phyloP scores from a whole-genome alignment of 2,329 filamentous ascomycete species.

The Corinectria fuckeliana region DNA sequence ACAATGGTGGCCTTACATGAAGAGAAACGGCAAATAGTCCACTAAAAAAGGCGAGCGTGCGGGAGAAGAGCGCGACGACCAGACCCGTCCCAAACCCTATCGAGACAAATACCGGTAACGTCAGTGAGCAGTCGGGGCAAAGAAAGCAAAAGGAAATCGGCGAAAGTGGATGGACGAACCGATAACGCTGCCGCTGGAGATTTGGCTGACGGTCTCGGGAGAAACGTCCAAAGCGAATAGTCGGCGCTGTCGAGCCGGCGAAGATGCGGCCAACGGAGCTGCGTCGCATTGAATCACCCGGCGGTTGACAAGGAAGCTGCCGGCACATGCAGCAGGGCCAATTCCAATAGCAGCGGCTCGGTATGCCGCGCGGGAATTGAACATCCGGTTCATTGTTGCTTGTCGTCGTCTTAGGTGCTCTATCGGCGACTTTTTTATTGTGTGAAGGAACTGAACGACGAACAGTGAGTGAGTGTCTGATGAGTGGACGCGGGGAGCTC shows the following conservation, averaged over 20 bases:
- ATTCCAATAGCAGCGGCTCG: conserved; percentile 38
- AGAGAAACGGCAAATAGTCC: conserved; percentile 68
- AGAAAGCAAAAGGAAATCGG: not conserved
- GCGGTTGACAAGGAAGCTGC: conserved; percentile 34
- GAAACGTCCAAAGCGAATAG: conserved; percentile 30
- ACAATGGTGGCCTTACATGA: conserved; percentile 57
- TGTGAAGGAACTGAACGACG: not conserved
- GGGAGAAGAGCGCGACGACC: conserved; percentile 73
- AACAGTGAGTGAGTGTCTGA: not conserved
- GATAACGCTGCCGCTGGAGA: conserved; percentile 61
- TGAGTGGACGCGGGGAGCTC: not conserved
- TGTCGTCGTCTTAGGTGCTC: not conserved
- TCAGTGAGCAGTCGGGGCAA: not conserved
- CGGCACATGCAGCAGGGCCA: conserved; percentile 38
- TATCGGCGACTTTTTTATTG: not conserved
- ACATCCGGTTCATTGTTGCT: conserved; percentile 33
- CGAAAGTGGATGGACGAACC: conserved; percentile 49
- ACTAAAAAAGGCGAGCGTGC: conserved; percentile 70
- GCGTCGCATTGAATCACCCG: conserved; percentile 41
- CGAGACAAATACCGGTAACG: not conserved
- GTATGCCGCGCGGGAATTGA: conserved; percentile 28
- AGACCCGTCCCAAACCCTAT: conserved; percentile 69
- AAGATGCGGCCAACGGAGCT: conserved; percentile 27
- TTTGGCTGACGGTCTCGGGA: conserved; percentile 50
- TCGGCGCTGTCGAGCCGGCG: conserved; percentile 22